These are phyloP conservation scores for Candida germanica DNA, from an alignment of 805 yeast genomes.

Conservation along the genomic window DNA sequence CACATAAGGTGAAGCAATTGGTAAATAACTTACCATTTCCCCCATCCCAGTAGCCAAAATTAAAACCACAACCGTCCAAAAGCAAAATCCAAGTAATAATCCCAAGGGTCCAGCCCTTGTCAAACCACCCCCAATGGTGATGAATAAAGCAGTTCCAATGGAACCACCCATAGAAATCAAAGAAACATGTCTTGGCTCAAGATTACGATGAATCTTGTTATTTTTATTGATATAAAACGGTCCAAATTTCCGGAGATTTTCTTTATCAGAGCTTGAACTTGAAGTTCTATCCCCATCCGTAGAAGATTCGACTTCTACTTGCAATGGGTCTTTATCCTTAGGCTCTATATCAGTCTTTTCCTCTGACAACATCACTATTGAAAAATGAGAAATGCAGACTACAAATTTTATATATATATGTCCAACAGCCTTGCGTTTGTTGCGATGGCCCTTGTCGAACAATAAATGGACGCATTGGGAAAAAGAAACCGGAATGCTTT, in stretches of 20 bases:
- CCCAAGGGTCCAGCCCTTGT: conserved; percentile 34
- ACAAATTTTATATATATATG: too few relatives aligned
- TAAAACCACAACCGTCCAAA: conserved; percentile 32
- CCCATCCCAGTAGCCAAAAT: conserved; percentile 34
- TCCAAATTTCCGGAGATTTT: neutral
- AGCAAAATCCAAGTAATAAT: conserved; percentile 26
- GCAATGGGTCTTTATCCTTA: too few relatives aligned
- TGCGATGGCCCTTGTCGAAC: too few relatives aligned
- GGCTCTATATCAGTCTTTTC: too few relatives aligned
- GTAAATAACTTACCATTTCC: conserved; percentile 37
- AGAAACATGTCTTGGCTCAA: conserved; percentile 7
- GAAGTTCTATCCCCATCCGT: too few relatives aligned
- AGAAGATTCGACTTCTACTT: too few relatives aligned
- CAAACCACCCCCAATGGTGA: conserved; percentile 30
- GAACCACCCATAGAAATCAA: conserved; percentile 20
- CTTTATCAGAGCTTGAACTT: neutral
- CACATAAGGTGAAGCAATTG: conserved; percentile 34
- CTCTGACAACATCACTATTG: too few relatives aligned
- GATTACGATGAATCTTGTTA: conserved; percentile 10
- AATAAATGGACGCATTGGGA: too few relatives aligned
- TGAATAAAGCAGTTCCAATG: conserved; percentile 38
- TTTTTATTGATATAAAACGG: neutral
- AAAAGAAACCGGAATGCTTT: too few relatives aligned
- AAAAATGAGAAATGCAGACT: too few relatives aligned
- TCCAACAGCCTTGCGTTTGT: too few relatives aligned